A percentile compares a stretch with the other conserved stretches of the same genome.
Conservation (phyloP, 495 filamentous ascomycete species). For the Hapsidospora chrysogenum region DNA sequence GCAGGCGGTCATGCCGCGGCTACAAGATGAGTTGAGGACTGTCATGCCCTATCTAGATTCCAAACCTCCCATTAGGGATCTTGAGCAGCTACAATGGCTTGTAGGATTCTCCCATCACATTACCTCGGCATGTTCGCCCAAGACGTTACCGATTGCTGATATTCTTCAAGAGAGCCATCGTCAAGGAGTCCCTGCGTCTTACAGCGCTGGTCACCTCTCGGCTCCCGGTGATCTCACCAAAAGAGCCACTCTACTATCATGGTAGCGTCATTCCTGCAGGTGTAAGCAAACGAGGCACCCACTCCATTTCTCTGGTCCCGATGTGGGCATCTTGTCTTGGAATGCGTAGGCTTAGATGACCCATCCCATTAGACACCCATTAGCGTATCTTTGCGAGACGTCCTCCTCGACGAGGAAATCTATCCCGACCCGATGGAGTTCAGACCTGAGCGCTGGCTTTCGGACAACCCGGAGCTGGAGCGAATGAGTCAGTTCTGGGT, state of each 20-base stretch:
- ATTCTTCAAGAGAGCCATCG: background rate
- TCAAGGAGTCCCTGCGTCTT: background rate
- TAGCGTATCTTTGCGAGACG: conserved; percentile 4
- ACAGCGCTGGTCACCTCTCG: background rate
- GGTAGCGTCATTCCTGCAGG: conserved; percentile 4
- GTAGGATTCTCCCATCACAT: background rate
- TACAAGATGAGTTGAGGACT: background rate
- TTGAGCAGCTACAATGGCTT: background rate
- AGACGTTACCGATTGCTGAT: background rate
- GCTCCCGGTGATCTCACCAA: background rate
- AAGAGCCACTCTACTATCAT: conserved; percentile 1
- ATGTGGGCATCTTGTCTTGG: too few species aligned
- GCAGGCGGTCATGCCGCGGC: background rate
- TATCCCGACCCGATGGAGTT: conserved; percentile 4
- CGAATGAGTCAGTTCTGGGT: conserved; percentile 7
- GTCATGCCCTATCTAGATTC: background rate
- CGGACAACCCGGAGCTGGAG: conserved; percentile 1
- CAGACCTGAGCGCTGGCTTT: conserved; percentile 5
- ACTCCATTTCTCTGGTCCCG: too few species aligned
- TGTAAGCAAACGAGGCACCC: too few species aligned
- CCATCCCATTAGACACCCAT: conserved; percentile 7
- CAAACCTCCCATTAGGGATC: background rate
- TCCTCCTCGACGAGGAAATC: conserved; percentile 2
- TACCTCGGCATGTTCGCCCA: background rate
- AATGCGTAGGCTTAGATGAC: too few species aligned